phyloP scores from a whole-genome alignment of 805 yeast species.

The Wickerhamiella allomyrinae region DNA sequence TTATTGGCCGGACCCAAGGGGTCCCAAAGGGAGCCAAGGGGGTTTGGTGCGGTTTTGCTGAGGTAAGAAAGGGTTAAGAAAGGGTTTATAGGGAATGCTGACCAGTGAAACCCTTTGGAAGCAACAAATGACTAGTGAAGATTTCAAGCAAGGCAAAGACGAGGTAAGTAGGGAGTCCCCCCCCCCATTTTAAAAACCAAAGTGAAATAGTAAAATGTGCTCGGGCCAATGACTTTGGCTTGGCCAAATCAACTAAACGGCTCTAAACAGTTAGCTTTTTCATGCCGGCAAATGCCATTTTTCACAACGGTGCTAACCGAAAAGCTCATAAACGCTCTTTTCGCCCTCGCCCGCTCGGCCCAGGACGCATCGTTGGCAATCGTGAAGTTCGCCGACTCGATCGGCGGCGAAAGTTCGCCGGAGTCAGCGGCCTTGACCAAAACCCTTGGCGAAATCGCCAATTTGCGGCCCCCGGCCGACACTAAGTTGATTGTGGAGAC shows the following conservation, averaged over 20 bases:
- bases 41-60: too few species aligned
- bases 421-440: background rate
- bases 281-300: too few species aligned
- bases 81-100: too few species aligned
- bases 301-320: constrained; percentile 8
- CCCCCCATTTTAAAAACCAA: background rate
- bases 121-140: constrained; percentile 1
- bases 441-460: background rate
- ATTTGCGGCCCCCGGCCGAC: constrained; percentile 16
- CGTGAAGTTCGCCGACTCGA: constrained; percentile 54
- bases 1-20: too few species aligned
- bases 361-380: constrained; percentile 71
- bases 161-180: constrained; percentile 20
- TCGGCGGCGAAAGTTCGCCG: constrained; percentile 22
- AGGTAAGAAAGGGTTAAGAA: too few species aligned
- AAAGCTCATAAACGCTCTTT: constrained; percentile 65
- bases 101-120: background rate
- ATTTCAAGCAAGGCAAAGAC: constrained; percentile 23
- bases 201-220: too few species aligned
- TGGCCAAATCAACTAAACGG: too few species aligned
- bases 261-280: too few species aligned
- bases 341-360: constrained; percentile 76
- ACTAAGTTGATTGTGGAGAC: constrained; percentile 12
- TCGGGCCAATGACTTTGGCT: too few species aligned
- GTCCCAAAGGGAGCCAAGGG: too few species aligned